Base-by-base conservation (phyloP, 2,329 filamentous ascomycete species). In the Scortechinia acanthostroma region DNA sequence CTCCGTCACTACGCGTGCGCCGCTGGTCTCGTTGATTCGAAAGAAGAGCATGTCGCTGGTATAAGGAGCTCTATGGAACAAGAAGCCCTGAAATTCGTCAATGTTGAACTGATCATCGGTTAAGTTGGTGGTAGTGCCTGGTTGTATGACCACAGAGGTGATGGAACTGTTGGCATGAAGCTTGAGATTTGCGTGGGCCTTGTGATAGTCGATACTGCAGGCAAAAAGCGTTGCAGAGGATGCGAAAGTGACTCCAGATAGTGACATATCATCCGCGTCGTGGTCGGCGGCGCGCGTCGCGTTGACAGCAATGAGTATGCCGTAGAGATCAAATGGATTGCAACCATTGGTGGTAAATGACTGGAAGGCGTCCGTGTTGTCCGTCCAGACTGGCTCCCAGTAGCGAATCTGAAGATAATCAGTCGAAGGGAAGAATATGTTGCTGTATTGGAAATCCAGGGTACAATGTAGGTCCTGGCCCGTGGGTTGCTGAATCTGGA, bases 91-190 rank as follows among this genome's bases (percentile, higher is more conserved):
- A 19, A 40, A 40, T 10, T 40, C 10, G 6, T 13, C 10, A 17
- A 40, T 19, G 35, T 40, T 40, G 35, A 40, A 40, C 17, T 40
- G 10, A 10, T 40, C 10, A 13, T 10, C 6, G 10, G 35, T 40
- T 17, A 40, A 40, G 6, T 10, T 19, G 10, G 13, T 10, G 13
- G 35, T 40, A 6, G 35, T 40, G 17, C 10, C 10, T 10, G 6
- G 6, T 6, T 40, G 35, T 15, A 40, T 40, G 6, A 6, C 6
- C 13, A 40, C 20, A 17, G 6, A 15, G 10, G 35, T 40, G 17
- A 40, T 40, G 35, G 35, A 40, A 19, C 35, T 40, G 35, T 40
- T 40, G 35, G 35, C 10, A 40, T 40, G 35, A 13, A 40, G 14
- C 17, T 10, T 6, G 10, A 40, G 13, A 10, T 40, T 17, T 10